Evolutionary conservation across 495 filamentous ascomycete genomes (phyloP).

Genomic region (Bombardia bombarda): DNA sequence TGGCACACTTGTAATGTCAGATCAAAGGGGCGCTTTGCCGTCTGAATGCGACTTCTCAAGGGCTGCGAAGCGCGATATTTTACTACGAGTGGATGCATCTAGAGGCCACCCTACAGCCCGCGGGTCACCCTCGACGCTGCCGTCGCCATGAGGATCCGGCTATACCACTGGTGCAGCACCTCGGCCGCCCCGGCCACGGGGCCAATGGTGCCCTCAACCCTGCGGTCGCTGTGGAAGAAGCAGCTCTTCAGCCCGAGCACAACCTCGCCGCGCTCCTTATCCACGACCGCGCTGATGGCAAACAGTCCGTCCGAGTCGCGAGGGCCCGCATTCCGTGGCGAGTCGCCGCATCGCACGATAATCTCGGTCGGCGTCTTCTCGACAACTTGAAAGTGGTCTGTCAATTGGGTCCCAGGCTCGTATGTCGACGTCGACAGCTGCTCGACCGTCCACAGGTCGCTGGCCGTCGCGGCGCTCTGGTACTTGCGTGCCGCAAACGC

Average conservation of each 20-base stretch:
- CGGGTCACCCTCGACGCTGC: constrained; percentile 28
- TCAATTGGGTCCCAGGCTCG: constrained; percentile 55
- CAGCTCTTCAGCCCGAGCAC: constrained; percentile 62
- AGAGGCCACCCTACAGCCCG: background rate
- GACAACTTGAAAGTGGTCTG: constrained; percentile 72
- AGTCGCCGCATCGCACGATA: constrained; percentile 58
- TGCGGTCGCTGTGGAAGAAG: constrained; percentile 42
- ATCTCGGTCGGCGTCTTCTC: constrained; percentile 55
- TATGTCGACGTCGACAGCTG: constrained; percentile 49
- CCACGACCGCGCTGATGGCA: constrained; percentile 56
- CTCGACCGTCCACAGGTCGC: constrained; percentile 53
- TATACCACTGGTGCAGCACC: constrained; percentile 56
- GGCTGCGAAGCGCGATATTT: background rate
- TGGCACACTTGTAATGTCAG: too few species aligned
- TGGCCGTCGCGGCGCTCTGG: constrained; percentile 48
- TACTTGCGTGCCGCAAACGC: constrained; percentile 55
- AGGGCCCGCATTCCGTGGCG: constrained; percentile 48
- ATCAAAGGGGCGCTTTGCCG: too few species aligned
- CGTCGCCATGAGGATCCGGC: constrained; percentile 54
- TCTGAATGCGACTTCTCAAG: background rate
- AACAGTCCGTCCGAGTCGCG: constrained; percentile 62
- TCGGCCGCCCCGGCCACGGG: constrained; percentile 50
- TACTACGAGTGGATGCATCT: background rate
- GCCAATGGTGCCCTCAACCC: constrained; percentile 32
- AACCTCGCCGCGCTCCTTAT: constrained; percentile 48